These are phyloP conservation scores for Selaginella moellendorffii DNA, from an alignment of 75 land plant species.

Conservation along the genomic window DNA sequence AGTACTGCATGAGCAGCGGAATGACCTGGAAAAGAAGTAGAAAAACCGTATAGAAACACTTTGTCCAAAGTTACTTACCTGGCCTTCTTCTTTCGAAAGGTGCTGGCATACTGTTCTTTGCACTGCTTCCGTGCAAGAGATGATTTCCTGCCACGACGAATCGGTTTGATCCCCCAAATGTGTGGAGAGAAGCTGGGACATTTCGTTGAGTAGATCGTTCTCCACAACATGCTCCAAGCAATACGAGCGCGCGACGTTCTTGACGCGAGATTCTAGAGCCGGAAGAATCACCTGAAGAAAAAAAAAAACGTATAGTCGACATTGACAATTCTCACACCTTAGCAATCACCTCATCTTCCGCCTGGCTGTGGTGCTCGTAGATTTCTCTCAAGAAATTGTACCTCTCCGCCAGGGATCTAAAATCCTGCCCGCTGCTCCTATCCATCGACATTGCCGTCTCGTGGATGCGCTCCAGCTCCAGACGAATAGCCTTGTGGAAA, in stretches of 20 bases:
- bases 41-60: too few relatives aligned
- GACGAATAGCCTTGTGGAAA: constrained; percentile 67
- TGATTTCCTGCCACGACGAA: constrained; percentile 34
- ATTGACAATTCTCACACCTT: not conserved
- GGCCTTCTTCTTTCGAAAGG: constrained; percentile 79
- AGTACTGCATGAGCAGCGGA: constrained; percentile 59
- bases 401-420: constrained; percentile 29
- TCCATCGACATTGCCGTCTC: constrained; percentile 30
- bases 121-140: constrained; percentile 46
- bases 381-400: constrained; percentile 40
- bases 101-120: constrained; percentile 58
- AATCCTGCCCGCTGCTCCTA: too few relatives aligned
- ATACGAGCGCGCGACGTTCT: constrained; percentile 69
- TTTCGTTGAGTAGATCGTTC: constrained; percentile 48
- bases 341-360: constrained; percentile 61
- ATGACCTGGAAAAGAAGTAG: constrained; percentile 41
- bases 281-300: constrained; percentile 58
- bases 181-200: constrained; percentile 37
- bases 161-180: not conserved
- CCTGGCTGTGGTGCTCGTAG: constrained; percentile 71
- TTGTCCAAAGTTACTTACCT: too few relatives aligned
- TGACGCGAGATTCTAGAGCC: constrained; percentile 65
- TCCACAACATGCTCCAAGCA: constrained; percentile 73
- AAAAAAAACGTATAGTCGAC: not conserved
- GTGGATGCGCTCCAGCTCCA: constrained; percentile 50